These are phyloP conservation scores for Cryptococcus deneoformans DNA, from an alignment of 1,284 basidiomycete species.

Conservation along the genomic window DNA sequence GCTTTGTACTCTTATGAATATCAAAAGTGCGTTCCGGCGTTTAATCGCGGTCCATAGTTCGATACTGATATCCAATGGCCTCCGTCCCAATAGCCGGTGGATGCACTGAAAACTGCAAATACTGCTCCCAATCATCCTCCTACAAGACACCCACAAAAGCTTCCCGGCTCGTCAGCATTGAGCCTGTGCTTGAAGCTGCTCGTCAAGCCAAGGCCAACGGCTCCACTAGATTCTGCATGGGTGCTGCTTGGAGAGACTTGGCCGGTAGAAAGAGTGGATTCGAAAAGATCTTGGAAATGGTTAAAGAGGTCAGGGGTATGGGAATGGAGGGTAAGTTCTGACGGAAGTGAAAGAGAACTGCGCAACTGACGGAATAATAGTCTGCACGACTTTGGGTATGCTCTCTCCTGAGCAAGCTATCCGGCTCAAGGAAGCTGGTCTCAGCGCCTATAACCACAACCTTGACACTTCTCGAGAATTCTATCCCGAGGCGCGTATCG, in stretches of 20 bases:
- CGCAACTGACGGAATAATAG: slow-evolving; percentile 39
- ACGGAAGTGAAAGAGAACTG: neutral
- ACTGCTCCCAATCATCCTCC: slow-evolving; percentile 94
- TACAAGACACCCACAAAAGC: slow-evolving; percentile 89
- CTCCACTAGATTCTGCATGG: slow-evolving; percentile 98
- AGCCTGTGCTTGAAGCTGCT: slow-evolving; percentile 87
- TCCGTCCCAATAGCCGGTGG: slow-evolving; percentile 65
- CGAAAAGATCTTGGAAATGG: slow-evolving; percentile 91
- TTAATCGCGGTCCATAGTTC: neutral
- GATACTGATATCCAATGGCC: neutral
- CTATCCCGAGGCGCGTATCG: slow-evolving; percentile 71
- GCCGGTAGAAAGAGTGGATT: slow-evolving; percentile 93
- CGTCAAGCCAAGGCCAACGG: slow-evolving; percentile 93
- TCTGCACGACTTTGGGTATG: slow-evolving; percentile 99
- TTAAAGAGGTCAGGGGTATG: slow-evolving; percentile 76
- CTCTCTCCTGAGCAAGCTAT: slow-evolving; percentile 89
- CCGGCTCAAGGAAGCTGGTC: slow-evolving; percentile 87
- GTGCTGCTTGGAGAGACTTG: slow-evolving; percentile 97
- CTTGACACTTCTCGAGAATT: slow-evolving; percentile 97
- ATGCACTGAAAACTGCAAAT: slow-evolving; percentile 96
- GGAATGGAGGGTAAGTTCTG: slow-evolving; percentile 65
- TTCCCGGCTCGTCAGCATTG: slow-evolving; percentile 81
- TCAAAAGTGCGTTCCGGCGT: slow-evolving; percentile 73
- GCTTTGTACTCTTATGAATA: slow-evolving; percentile 97
- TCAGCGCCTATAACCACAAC: slow-evolving; percentile 97